Conservation (phyloP, 2,329 filamentous ascomycete genomes). For the Hortaea sp. region DNA sequence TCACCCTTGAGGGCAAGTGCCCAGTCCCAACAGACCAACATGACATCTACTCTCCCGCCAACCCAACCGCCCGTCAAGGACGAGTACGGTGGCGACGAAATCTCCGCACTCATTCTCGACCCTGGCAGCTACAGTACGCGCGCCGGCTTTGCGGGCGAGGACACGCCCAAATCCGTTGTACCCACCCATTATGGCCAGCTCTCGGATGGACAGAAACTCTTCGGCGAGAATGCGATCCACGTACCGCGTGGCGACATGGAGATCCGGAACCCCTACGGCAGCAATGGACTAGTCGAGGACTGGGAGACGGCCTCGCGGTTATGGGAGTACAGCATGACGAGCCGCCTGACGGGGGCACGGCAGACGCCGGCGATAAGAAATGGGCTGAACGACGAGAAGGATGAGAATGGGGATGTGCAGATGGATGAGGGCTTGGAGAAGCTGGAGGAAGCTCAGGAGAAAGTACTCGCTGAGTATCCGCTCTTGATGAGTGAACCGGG, state of each 20-base stretch:
- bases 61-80: constrained; percentile 29
- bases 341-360: constrained; percentile 69
- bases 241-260: constrained; percentile 67
- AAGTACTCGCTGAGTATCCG: constrained; percentile 78
- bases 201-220: constrained; percentile 50
- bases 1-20: no score
- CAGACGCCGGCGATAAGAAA: constrained; percentile 63
- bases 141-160: constrained; percentile 94
- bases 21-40: constrained; percentile 2
- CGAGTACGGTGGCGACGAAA: constrained; percentile 62
- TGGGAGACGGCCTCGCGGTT: constrained; percentile 85
- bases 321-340: constrained; percentile 89
- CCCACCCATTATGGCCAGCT: constrained; percentile 74
- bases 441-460: constrained; percentile 53
- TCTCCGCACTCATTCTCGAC: constrained; percentile 92
- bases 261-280: constrained; percentile 83
- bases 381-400: constrained; percentile 62
- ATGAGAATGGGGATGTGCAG: constrained; percentile 36
- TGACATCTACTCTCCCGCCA: constrained; percentile 15
- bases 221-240: constrained; percentile 83
- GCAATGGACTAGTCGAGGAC: constrained; percentile 84
- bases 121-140: constrained; percentile 85
- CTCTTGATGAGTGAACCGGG: constrained; percentile 87
- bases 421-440: constrained; percentile 53
- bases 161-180: constrained; percentile 86